phyloP scores from a whole-genome alignment of 2,329 filamentous ascomycete species.

The Aphanocladium album region DNA sequence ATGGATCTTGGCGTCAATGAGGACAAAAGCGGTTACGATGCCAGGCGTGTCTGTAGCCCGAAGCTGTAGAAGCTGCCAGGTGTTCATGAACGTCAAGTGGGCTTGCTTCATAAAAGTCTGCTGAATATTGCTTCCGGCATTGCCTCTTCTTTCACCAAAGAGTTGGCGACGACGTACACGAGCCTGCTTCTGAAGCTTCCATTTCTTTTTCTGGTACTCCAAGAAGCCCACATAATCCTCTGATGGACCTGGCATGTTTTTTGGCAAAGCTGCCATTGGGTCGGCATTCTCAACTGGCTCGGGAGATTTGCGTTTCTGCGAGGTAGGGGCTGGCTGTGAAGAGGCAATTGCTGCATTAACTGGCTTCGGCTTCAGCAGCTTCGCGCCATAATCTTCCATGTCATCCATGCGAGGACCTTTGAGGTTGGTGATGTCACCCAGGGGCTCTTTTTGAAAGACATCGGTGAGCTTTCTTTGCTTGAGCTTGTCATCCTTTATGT shows the following conservation, averaged over 20 bases:
- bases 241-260: conserved; percentile 76
- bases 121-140: conserved; percentile 50
- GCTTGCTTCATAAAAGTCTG: conserved; percentile 85
- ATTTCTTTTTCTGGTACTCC: conserved; percentile 95
- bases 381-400: conserved; percentile 75
- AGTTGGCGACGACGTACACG: conserved; percentile 79
- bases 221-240: conserved; percentile 86
- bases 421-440: conserved; percentile 68
- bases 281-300: conserved; percentile 64
- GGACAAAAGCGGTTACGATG: conserved; percentile 79
- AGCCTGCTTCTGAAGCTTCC: conserved; percentile 95
- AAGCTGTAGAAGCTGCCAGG: conserved; percentile 92
- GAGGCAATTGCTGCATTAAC: conserved; percentile 50
- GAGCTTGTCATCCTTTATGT: conserved; percentile 92
- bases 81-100: conserved; percentile 81
- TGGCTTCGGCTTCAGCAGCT: conserved; percentile 61
- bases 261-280: conserved; percentile 76
- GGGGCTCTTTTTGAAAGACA: conserved; percentile 66
- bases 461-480: conserved; percentile 99
- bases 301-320: conserved; percentile 69
- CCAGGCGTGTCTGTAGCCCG: conserved; percentile 78
- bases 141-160: conserved; percentile 74
- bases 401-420: conserved; percentile 55
- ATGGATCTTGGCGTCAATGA: conserved; percentile 92
- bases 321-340: conserved; percentile 43